These are phyloP conservation scores for Cercospora brassicicola DNA, from an alignment of 2,329 filamentous ascomycete genomes.

Conservation along the genomic window DNA sequence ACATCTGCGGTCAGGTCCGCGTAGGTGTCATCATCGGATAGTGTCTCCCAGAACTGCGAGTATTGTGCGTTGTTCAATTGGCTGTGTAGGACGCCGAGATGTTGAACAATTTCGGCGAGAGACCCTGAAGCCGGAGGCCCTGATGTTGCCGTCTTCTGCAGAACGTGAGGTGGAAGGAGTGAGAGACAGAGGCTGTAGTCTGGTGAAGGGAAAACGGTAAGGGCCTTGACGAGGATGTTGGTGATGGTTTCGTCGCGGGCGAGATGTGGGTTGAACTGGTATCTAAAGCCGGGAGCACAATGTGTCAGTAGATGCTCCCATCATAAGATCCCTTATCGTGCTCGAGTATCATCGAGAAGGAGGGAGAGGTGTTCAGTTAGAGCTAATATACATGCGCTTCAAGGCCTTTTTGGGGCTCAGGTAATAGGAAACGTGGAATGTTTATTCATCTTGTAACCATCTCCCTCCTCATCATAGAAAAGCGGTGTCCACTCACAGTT, in stretches of 20 bases:
- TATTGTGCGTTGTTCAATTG: slow-evolving; percentile 91
- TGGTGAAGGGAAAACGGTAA: slow-evolving; percentile 93
- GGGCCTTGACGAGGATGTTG: slow-evolving; percentile 97
- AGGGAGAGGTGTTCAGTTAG: slow-evolving; percentile 61
- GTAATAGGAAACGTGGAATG: slow-evolving; percentile 96
- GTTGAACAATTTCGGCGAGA: slow-evolving; percentile 85
- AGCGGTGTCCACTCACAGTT: slow-evolving; percentile 71
- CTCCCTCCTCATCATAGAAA: slow-evolving; percentile 1
- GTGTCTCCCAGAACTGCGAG: slow-evolving; percentile 84
- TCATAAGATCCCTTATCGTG: not conserved
- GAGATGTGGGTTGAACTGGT: slow-evolving; percentile 99
- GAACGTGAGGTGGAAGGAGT: slow-evolving; percentile 82
- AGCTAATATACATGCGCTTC: slow-evolving; percentile 71
- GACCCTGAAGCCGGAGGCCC: slow-evolving; percentile 57
- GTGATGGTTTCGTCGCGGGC: slow-evolving; percentile 95
- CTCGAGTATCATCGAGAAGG: not conserved
- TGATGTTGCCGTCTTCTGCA: slow-evolving; percentile 54
- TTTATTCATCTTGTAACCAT: slow-evolving; percentile 70
- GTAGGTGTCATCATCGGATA: slow-evolving; percentile 93
- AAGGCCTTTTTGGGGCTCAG: slow-evolving; percentile 60
- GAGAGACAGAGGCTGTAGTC: slow-evolving; percentile 94
- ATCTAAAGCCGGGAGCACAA: slow-evolving; percentile 55
- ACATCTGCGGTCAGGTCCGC: slow-evolving; percentile 94
- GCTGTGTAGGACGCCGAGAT: slow-evolving; percentile 79
- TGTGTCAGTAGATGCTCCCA: slow-evolving; percentile 15